These are phyloP conservation scores for Dimargaris xerosporica DNA, from an alignment of 192 early-diverging fungal species.

Conservation along the genomic window DNA sequence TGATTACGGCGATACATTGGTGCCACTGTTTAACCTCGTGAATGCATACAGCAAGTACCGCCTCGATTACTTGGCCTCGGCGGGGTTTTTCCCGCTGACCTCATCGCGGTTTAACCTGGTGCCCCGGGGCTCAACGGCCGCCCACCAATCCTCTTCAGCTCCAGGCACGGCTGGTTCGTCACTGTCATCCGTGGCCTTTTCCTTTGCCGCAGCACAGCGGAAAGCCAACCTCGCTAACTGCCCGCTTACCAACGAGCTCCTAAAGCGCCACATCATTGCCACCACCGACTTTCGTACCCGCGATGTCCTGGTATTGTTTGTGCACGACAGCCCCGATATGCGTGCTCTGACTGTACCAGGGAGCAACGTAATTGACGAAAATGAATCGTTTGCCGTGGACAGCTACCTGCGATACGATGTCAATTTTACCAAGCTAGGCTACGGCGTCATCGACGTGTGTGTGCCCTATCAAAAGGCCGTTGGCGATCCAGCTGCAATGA, in stretches of 20 bases:
- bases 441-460: neutral
- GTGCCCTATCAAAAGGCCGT: neutral
- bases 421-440: neutral
- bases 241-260: neutral
- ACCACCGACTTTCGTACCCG: neutral
- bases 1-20: too few species aligned
- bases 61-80: too few species aligned
- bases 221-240: neutral
- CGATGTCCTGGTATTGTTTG: neutral
- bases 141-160: neutral
- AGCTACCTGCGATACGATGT: neutral
- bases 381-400: neutral
- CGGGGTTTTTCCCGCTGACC: neutral
- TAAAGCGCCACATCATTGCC: neutral
- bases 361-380: neutral
- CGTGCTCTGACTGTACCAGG: neutral
- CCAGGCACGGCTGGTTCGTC: neutral
- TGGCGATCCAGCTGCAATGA: neutral
- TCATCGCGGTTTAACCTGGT: neutral
- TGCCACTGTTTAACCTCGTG: too few species aligned
- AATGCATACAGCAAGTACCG: too few species aligned
- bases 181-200: neutral
- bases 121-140: neutral
- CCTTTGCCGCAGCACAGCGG: neutral
- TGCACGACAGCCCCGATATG: conserved; percentile 9